These are phyloP conservation scores for Hymenoscyphus albidus DNA, from an alignment of 2,329 filamentous ascomycete genomes.

Conservation along the genomic window DNA sequence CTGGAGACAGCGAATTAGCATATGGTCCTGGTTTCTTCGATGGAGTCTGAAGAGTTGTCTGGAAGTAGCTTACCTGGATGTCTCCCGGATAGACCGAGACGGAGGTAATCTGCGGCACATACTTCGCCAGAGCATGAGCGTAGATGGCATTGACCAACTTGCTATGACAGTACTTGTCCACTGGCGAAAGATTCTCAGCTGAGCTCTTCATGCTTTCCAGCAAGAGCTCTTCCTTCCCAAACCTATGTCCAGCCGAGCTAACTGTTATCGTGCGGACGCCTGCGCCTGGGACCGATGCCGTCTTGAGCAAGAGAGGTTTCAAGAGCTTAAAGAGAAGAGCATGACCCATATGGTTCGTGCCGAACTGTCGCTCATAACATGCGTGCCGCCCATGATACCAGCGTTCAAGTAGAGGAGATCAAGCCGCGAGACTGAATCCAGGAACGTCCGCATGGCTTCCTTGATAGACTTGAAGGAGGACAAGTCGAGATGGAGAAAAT, in stretches of 20 bases:
- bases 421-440: slow-evolving; percentile 23
- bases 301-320: slow-evolving; percentile 34
- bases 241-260: slow-evolving; percentile 16
- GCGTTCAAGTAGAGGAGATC: slow-evolving; percentile 47
- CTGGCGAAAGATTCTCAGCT: not conserved
- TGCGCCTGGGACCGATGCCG: slow-evolving; percentile 14
- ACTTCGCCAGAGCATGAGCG: slow-evolving; percentile 29
- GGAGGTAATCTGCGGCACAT: slow-evolving; percentile 39
- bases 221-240: not conserved
- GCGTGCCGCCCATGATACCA: slow-evolving; percentile 41
- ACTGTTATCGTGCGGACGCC: slow-evolving; percentile 25
- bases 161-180: slow-evolving; percentile 38
- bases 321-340: slow-evolving; percentile 43
- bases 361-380: slow-evolving; percentile 44
- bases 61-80: slow-evolving; percentile 22
- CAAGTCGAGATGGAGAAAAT: too few relatives aligned
- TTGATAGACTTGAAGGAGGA: too few relatives aligned
- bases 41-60: too few relatives aligned
- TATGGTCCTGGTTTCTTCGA: too few relatives aligned
- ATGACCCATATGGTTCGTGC: slow-evolving; percentile 48
- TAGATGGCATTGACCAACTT: slow-evolving; percentile 46
- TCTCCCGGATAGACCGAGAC: slow-evolving; percentile 41
- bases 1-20: too few relatives aligned
- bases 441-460: too few relatives aligned
- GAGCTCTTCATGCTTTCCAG: too few relatives aligned